phyloP scores from a whole-genome alignment of 164 flowering plant genomes.

The Liquidambar formosana region DNA sequence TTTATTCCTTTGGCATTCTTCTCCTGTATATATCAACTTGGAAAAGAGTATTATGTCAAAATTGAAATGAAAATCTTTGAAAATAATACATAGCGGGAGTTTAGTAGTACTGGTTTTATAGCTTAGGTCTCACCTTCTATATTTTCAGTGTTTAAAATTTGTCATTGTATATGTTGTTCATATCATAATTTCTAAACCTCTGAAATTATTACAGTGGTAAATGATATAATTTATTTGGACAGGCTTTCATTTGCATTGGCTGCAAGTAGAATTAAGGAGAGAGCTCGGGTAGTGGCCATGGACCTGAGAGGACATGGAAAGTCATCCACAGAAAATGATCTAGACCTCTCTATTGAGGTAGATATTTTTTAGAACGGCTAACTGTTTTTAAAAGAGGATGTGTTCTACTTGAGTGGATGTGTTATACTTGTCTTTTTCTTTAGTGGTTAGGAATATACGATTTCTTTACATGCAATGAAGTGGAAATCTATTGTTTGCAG shows the following conservation, averaged over 20 bases:
- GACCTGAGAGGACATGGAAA: slow-evolving; percentile 98
- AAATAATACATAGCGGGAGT: not conserved
- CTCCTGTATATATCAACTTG: not conserved
- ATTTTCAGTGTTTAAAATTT: no score
- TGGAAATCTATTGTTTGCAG: slow-evolving; percentile 45
- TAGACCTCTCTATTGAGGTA: slow-evolving; percentile 87
- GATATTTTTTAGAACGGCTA: not conserved
- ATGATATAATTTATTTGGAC: slow-evolving; percentile 13
- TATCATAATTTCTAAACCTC: not conserved
- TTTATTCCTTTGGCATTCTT: not conserved
- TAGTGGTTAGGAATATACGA: not conserved
- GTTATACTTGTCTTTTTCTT: not conserved
- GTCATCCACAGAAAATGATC: slow-evolving; percentile 75
- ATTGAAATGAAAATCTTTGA: not conserved
- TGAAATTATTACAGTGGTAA: not conserved
- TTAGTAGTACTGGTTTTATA: not conserved
- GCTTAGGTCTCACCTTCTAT: not conserved
- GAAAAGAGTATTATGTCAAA: not conserved
- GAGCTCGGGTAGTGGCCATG: slow-evolving; percentile 85
- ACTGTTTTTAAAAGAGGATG: not conserved
- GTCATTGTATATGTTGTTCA: not conserved
- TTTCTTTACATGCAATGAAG: not conserved
- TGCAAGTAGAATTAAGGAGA: slow-evolving; percentile 78
- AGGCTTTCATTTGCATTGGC: slow-evolving; percentile 95
- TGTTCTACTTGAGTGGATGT: not conserved